These are phyloP conservation scores for Umbelopsis isabellina DNA, from an alignment of 192 early-diverging fungal species.

Conservation along the genomic window DNA sequence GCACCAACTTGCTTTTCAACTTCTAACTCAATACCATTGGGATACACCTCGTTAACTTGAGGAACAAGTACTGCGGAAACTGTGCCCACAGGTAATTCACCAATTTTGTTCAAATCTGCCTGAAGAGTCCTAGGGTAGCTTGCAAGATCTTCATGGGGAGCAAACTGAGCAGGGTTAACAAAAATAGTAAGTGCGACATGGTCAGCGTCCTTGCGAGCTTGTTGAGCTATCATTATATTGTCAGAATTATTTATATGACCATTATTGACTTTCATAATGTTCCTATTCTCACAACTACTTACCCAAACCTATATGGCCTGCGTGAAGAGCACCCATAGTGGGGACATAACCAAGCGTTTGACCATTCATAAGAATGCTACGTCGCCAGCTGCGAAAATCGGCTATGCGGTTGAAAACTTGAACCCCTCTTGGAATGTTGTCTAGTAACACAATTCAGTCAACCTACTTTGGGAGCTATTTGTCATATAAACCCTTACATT, in stretches of 20 bases:
- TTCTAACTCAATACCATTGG: constrained; percentile 84
- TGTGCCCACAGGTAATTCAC: constrained; percentile 41
- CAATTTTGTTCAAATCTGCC: constrained; percentile 72
- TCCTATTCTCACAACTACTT: constrained; percentile 17
- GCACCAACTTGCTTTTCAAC: constrained; percentile 78
- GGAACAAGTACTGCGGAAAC: constrained; percentile 66
- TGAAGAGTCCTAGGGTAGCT: constrained; percentile 89
- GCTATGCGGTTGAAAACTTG: constrained; percentile 73
- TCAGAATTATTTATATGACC: not conserved
- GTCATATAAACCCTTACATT: not conserved
- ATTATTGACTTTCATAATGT: not conserved
- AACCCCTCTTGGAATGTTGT: constrained; percentile 36
- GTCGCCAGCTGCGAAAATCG: constrained; percentile 75
- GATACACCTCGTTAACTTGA: constrained; percentile 90
- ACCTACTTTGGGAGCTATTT: too few relatives aligned
- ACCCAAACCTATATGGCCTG: constrained; percentile 84
- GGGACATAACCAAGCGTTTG: constrained; percentile 89
- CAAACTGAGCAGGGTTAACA: constrained; percentile 99
- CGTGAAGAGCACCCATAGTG: constrained; percentile 98
- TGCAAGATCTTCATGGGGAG: constrained; percentile 90
- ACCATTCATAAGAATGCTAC: constrained; percentile 49
- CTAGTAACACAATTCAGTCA: not conserved
- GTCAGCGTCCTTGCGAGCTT: constrained; percentile 59
- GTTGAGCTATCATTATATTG: constrained; percentile 16
- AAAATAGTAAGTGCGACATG: constrained; percentile 86